phyloP scores from a whole-genome alignment of 2,329 filamentous ascomycete genomes.

The Botrytis byssoidea region DNA sequence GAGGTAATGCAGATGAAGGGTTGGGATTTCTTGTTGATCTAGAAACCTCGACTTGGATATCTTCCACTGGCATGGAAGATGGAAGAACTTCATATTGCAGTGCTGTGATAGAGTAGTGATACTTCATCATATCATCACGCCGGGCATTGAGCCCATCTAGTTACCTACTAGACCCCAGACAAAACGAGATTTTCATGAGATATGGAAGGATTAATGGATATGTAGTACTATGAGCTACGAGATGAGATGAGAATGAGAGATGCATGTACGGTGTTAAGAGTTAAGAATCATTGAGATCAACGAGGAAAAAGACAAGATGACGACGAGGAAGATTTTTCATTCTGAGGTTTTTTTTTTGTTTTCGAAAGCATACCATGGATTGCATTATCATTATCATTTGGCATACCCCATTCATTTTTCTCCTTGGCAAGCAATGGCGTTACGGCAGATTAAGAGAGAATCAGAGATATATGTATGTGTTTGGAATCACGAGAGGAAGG shows the following conservation, averaged over 20 bases:
- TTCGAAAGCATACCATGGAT: not conserved
- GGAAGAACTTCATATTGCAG: slow-evolving; percentile 24
- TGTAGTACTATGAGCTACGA: slow-evolving; percentile 17
- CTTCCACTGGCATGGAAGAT: slow-evolving; percentile 28
- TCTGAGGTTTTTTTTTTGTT: not conserved
- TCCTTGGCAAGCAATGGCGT: not conserved
- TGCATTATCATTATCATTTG: slow-evolving; percentile 14
- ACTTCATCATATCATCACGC: slow-evolving; percentile 11
- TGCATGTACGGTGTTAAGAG: not conserved
- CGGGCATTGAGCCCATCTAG: slow-evolving; percentile 10
- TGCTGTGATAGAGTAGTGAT: slow-evolving; percentile 9
- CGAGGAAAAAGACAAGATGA: not conserved
- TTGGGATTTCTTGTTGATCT: slow-evolving; percentile 93
- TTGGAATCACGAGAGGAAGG: slow-evolving; percentile 8
- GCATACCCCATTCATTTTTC: slow-evolving; percentile 11
- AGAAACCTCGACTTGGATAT: slow-evolving; percentile 35
- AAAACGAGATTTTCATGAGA: slow-evolving; percentile 2
- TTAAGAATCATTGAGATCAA: slow-evolving; percentile 11
- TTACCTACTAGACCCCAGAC: not conserved
- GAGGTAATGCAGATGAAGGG: slow-evolving; percentile 88
- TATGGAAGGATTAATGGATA: slow-evolving; percentile 2
- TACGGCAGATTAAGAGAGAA: slow-evolving; percentile 10
- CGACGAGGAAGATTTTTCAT: not conserved
- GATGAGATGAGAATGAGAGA: slow-evolving; percentile 8
- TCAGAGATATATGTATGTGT: not conserved